phyloP scores from a whole-genome alignment of 179 eudicot genomes.

The Heliamphora pulchella region DNA sequence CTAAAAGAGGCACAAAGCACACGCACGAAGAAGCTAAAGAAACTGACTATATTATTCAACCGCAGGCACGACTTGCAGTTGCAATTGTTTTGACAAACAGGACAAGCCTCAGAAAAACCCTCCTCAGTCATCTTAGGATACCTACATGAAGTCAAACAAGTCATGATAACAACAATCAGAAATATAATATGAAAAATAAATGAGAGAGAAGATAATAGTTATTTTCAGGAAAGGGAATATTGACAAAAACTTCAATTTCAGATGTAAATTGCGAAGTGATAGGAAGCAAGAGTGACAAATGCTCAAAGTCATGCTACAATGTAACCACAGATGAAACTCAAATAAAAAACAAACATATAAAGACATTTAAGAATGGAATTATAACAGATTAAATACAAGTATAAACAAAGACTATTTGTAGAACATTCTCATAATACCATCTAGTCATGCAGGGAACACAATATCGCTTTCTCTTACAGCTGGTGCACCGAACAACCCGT shows the following conservation, averaged over 20 bases:
- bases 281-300: too few relatives aligned
- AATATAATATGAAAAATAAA: neutral
- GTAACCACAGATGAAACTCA: neutral
- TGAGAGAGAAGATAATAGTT: neutral
- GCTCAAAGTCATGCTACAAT: neutral
- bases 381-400: neutral
- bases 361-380: neutral
- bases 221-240: neutral
- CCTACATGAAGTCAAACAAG: slow-evolving; percentile 25
- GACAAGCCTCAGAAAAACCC: slow-evolving; percentile 45
- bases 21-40: neutral
- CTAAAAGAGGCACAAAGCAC: neutral
- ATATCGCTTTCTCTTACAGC: slow-evolving; percentile 37
- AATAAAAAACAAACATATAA: neutral
- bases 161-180: neutral
- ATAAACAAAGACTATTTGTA: neutral
- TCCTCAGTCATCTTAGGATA: slow-evolving; percentile 54
- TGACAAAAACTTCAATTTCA: neutral
- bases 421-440: slow-evolving; percentile 29
- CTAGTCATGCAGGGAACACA: slow-evolving; percentile 42
- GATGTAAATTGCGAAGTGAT: too few relatives aligned
- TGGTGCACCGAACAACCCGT: slow-evolving; percentile 46
- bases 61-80: slow-evolving; percentile 67
- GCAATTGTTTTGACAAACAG: slow-evolving; percentile 54
- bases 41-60: slow-evolving; percentile 31